Evolutionary conservation across 2,329 filamentous ascomycete genomes (phyloP).

Genomic region (Cladophialophora psammophila): DNA sequence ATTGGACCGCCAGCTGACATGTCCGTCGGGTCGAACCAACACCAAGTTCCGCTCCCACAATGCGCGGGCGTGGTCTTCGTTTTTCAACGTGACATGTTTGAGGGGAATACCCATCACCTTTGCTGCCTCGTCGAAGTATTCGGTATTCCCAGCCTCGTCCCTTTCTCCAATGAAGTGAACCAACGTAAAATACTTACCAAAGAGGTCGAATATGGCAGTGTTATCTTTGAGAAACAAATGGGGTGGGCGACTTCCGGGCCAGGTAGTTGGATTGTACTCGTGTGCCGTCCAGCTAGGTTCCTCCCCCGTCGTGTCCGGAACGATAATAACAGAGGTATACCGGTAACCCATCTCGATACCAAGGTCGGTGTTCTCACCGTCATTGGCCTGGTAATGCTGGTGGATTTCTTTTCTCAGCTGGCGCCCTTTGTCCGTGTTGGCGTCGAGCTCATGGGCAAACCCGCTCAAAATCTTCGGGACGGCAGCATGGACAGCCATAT

Average conservation of each 20-base stretch:
- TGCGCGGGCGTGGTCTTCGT: conserved; percentile 35
- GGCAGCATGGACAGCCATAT: conserved; percentile 20
- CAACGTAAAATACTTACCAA: conserved; percentile 25
- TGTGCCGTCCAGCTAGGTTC: conserved; percentile 32
- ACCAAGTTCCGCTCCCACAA: conserved; percentile 41
- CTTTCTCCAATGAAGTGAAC: conserved; percentile 31
- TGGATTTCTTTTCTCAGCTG: conserved; percentile 7
- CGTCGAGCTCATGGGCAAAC: conserved; percentile 4
- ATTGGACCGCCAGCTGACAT: conserved; percentile 41
- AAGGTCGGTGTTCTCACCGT: conserved; percentile 32
- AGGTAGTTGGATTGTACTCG: conserved; percentile 42
- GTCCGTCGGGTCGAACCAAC: conserved; percentile 41
- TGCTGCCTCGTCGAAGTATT: conserved; percentile 16
- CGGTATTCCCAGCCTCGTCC: background rate
- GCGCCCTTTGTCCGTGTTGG: conserved; percentile 10
- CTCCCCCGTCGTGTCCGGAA: conserved; percentile 26
- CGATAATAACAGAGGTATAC: conserved; percentile 31
- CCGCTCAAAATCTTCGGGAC: conserved; percentile 1
- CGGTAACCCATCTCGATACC: too few relatives aligned
- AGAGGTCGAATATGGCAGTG: conserved; percentile 42
- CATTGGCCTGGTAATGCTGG: conserved; percentile 15
- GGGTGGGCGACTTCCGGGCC: conserved; percentile 44
- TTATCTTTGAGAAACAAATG: conserved; percentile 44
- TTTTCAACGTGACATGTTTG: conserved; percentile 21
- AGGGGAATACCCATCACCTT: conserved; percentile 32